Conservation (phyloP, 2,329 filamentous ascomycete species). For the Claviceps sp. region DNA sequence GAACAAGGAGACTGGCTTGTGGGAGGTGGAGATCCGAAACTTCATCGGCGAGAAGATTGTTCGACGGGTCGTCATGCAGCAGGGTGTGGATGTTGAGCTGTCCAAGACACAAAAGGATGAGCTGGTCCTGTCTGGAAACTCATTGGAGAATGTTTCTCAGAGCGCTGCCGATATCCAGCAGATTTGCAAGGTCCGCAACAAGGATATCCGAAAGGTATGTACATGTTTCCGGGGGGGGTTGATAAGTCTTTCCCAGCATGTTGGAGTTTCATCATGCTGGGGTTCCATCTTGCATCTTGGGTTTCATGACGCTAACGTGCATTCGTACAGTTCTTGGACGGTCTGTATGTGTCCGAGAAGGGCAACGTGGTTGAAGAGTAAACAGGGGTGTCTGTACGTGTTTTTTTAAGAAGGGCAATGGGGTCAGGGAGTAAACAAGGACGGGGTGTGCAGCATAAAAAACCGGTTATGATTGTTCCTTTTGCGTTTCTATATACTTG, state of each 20-base stretch:
- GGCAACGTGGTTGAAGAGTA: slow-evolving; percentile 76
- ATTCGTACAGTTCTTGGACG: slow-evolving; percentile 81
- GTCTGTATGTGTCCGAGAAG: slow-evolving; percentile 99
- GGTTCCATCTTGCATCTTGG: too few relatives aligned
- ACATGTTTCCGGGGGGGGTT: too few relatives aligned
- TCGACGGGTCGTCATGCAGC: slow-evolving; percentile 76
- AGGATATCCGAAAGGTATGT: slow-evolving; percentile 98
- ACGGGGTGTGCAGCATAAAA: slow-evolving; percentile 17
- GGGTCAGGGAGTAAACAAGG: slow-evolving; percentile 50
- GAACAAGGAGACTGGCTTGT: slow-evolving; percentile 78
- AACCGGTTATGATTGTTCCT: slow-evolving; percentile 30
- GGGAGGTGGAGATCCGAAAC: slow-evolving; percentile 97
- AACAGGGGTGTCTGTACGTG: slow-evolving; percentile 35
- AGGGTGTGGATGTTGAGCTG: slow-evolving; percentile 79
- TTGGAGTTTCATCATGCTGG: too few relatives aligned
- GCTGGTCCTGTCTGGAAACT: slow-evolving; percentile 87
- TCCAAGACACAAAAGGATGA: slow-evolving; percentile 96
- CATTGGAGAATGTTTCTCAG: slow-evolving; percentile 93
- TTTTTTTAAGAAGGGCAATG: slow-evolving; percentile 97
- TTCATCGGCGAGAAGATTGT: slow-evolving; percentile 99
- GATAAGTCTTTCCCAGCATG: too few relatives aligned
- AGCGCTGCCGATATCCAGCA: slow-evolving; percentile 98
- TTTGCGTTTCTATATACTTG: slow-evolving; percentile 35
- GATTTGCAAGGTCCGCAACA: slow-evolving; percentile 98
- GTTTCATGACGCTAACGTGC: slow-evolving; percentile 10